Percentiles rank a stretch among this genome's conserved stretches.
Evolutionary conservation across 2,329 filamentous ascomycete genomes (phyloP).

Genomic region (Shiraia sp.): DNA sequence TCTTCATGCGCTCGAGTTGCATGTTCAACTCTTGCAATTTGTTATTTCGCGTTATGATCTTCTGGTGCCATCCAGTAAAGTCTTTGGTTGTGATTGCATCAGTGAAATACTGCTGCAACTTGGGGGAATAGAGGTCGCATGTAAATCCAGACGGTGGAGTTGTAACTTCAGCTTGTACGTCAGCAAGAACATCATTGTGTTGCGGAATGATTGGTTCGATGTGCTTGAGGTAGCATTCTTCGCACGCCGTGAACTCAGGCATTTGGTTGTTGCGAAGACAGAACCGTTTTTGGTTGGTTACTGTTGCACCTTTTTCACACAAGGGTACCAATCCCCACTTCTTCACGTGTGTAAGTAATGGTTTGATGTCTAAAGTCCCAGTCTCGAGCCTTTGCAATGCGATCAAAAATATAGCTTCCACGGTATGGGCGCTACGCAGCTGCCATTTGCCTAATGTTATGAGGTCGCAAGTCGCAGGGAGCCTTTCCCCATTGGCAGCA

Average conservation of each 20-base stretch:
- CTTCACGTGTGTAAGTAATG: slow-evolving; percentile 11
- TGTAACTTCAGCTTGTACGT: slow-evolving; percentile 3
- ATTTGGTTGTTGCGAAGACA: slow-evolving; percentile 6
- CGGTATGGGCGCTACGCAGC: slow-evolving; percentile 12
- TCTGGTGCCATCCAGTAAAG: slow-evolving; percentile 7
- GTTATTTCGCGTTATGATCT: slow-evolving; percentile 8
- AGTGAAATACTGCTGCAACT: slow-evolving; percentile 16
- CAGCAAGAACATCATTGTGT: slow-evolving; percentile 1
- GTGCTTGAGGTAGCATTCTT: slow-evolving; percentile 20
- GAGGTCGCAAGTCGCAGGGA: slow-evolving; percentile 23
- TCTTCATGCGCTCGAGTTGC: slow-evolving; percentile 12
- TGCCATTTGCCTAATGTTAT: slow-evolving; percentile 9
- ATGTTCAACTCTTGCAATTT: slow-evolving; percentile 14
- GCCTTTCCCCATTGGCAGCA: slow-evolving; percentile 9
- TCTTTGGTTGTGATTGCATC: slow-evolving; percentile 12
- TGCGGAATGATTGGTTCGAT: slow-evolving; percentile 7
- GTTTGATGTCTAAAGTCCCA: slow-evolving; percentile 5
- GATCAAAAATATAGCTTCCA: slow-evolving; percentile 11
- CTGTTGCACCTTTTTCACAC: slow-evolving; percentile 7
- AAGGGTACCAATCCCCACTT: slow-evolving; percentile 14
- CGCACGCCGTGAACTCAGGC: slow-evolving; percentile 17
- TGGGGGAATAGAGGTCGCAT: slow-evolving; percentile 20
- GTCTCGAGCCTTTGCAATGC: slow-evolving; percentile 6
- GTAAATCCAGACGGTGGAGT: slow-evolving; percentile 7
- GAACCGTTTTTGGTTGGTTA: slow-evolving; percentile 8